Evolutionary conservation across 2,329 filamentous ascomycete species (phyloP), one percentile per base, ranked within the genome.

Genomic region (Colletotrichum musae): DNA sequence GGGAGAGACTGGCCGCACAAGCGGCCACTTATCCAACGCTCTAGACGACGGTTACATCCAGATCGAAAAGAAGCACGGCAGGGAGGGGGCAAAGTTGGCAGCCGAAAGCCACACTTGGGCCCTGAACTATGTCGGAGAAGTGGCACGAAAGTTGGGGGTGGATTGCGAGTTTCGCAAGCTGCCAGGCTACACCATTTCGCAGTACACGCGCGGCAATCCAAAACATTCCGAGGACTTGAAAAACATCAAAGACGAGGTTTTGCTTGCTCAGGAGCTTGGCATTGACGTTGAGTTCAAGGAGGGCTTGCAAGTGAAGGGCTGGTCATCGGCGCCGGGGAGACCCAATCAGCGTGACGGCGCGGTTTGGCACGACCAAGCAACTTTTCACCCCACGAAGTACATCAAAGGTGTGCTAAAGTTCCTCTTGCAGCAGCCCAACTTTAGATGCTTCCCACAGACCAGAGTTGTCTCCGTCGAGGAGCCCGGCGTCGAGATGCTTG

Each of bases 351-450:
- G 86, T 41, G 86, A 83, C 62, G 87, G 83, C 2, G 80, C 82
- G 4, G 74, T 89, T 5, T 84, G 83, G 60, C 64, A 74, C 2
- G 76, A 80, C 16, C 86, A 89, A 72, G 87, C 85, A 0, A 83
- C 86, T 0, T 89, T 89, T 74, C 87, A 89, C 64, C 87, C 87
- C 0, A 89, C 87, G 3, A 84, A 84, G 71, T 89, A 89, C 72
- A 76, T 88, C 1, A 77, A 83, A 45, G 87, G 86, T 6, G 74
- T 89, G 1, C 78, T 90, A 4, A 78, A 81, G 7, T 88, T 85
- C 80, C 80, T 89, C 18, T 78, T 81, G 36, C 68, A 83, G 18
- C 86, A 88, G 72, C 79, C 81, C 7, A 85, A 86, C 75, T 90
- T 89, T 74, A 75, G 79, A 41, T 87, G 85, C 76, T 88, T 81